Conservation (phyloP, 257 asterid species). For the Przewalskia tangutica region DNA sequence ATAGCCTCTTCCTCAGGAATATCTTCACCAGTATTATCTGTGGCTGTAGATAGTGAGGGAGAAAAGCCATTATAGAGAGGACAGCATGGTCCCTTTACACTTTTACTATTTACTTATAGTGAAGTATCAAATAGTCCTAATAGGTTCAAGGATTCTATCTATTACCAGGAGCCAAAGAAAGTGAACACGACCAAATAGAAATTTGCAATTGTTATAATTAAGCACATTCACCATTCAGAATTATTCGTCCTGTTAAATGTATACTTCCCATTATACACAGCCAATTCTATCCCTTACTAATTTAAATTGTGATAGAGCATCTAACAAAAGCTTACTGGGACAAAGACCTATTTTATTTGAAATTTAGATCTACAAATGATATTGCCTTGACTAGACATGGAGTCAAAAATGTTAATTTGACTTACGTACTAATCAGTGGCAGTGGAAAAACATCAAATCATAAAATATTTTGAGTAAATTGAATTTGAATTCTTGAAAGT, state of each 20-base stretch:
- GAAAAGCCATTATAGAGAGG: constrained; percentile 1
- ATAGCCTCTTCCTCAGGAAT: constrained; percentile 99
- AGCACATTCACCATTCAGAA: not conserved
- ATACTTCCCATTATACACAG: not conserved
- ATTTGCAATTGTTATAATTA: not conserved
- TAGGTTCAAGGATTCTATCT: not conserved
- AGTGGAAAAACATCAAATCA: not conserved
- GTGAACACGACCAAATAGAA: not conserved
- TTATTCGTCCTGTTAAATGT: not conserved
- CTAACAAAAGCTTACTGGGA: not conserved
- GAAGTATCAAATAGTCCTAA: not conserved
- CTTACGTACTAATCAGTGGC: not conserved
- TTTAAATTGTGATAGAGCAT: not conserved
- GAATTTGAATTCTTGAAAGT: not conserved
- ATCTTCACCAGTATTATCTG: constrained; percentile 66
- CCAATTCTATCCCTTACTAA: not conserved
- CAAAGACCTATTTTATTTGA: not conserved
- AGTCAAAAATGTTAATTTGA: not conserved
- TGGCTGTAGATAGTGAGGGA: constrained; percentile 15
- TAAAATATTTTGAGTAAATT: not conserved
- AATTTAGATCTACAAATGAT: not conserved
- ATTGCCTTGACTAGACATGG: not conserved
- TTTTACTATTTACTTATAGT: not conserved
- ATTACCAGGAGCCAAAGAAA: not conserved
- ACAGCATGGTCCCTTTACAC: not conserved